phyloP scores from a whole-genome alignment of 2,329 filamentous ascomycete genomes.

The Shiraia sp. region DNA sequence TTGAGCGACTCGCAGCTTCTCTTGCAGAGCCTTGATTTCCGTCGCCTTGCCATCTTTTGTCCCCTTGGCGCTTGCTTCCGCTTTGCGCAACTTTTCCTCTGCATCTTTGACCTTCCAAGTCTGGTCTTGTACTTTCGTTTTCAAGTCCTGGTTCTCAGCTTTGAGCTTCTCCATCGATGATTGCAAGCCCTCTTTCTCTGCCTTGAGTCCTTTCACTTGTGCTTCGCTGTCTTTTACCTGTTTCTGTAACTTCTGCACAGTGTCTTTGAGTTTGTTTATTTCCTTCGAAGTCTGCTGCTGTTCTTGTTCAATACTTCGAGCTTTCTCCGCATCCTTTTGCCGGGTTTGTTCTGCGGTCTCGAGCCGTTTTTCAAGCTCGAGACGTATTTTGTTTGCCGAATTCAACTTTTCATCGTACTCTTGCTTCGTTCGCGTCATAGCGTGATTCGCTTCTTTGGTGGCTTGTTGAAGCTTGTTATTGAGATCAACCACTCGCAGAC shows the following conservation, averaged over 20 bases:
- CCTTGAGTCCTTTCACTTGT: conserved; percentile 47
- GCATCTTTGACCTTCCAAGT: conserved; percentile 51
- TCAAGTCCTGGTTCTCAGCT: conserved; percentile 19
- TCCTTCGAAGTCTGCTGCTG: conserved; percentile 31
- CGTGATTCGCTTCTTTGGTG: conserved; percentile 29
- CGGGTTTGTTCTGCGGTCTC: conserved; percentile 28
- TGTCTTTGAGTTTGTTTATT: conserved; percentile 24
- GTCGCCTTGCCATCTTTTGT: conserved; percentile 14
- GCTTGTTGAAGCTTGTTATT: conserved; percentile 43
- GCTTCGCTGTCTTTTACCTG: conserved; percentile 27
- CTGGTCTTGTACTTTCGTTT: conserved; percentile 50
- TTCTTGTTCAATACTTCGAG: conserved; percentile 30
- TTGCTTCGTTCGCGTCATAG: conserved; percentile 33
- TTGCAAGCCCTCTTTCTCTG: conserved; percentile 29
- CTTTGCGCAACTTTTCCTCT: conserved; percentile 50
- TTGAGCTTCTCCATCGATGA: conserved; percentile 16
- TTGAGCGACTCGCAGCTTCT: conserved; percentile 47
- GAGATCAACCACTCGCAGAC: conserved; percentile 43
- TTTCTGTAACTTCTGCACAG: conserved; percentile 27
- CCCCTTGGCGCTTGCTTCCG: conserved; percentile 10
- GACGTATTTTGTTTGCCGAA: conserved; percentile 24
- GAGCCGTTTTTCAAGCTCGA: conserved; percentile 33
- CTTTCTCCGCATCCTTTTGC: conserved; percentile 30
- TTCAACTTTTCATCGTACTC: conserved; percentile 41
- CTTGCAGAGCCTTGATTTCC: conserved; percentile 50